These are phyloP conservation scores for Macrocybe sp. DNA, from an alignment of 1,284 basidiomycete genomes.

Conservation along the genomic window DNA sequence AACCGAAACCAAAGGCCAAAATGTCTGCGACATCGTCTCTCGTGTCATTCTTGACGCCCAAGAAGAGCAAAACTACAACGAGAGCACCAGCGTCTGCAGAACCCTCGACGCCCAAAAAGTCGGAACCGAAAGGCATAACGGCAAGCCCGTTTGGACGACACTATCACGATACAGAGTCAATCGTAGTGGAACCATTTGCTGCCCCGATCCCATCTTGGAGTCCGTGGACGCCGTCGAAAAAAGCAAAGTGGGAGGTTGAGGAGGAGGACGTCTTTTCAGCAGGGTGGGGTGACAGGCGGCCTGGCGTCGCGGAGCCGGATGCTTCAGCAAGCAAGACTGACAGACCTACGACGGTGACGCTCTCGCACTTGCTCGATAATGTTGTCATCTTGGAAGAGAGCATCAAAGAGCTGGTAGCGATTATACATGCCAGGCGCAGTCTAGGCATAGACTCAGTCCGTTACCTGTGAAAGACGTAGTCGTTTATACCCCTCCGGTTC, in stretches of 20 bases:
- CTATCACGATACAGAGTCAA: slow-evolving; percentile 74
- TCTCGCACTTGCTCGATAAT: slow-evolving; percentile 89
- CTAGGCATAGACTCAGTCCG: slow-evolving; percentile 83
- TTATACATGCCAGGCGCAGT: slow-evolving; percentile 81
- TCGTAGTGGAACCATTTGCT: slow-evolving; percentile 69
- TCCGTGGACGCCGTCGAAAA: slow-evolving; percentile 57
- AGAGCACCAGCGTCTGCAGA: slow-evolving; percentile 31
- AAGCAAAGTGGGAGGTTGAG: slow-evolving; percentile 44
- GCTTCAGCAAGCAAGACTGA: slow-evolving; percentile 18
- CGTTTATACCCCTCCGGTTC: slow-evolving; percentile 6
- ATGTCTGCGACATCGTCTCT: slow-evolving; percentile 49
- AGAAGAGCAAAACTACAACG: slow-evolving; percentile 47
- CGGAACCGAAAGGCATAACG: slow-evolving; percentile 39
- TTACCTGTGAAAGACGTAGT: slow-evolving; percentile 48
- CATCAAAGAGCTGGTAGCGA: slow-evolving; percentile 89
- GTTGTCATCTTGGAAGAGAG: slow-evolving; percentile 94
- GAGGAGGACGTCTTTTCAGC: slow-evolving; percentile 68
- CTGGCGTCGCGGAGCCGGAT: no score
- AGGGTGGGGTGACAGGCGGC: slow-evolving; percentile 46
- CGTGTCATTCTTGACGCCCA: slow-evolving; percentile 76
- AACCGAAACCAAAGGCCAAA: slow-evolving; percentile 51
- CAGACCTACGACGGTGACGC: slow-evolving; percentile 50
- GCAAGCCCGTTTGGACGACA: slow-evolving; percentile 83
- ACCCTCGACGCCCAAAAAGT: slow-evolving; percentile 36
- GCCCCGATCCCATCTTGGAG: slow-evolving; percentile 55